Base-by-base conservation (phyloP, 2,329 filamentous ascomycete genomes). In the Fusarium longipes region DNA sequence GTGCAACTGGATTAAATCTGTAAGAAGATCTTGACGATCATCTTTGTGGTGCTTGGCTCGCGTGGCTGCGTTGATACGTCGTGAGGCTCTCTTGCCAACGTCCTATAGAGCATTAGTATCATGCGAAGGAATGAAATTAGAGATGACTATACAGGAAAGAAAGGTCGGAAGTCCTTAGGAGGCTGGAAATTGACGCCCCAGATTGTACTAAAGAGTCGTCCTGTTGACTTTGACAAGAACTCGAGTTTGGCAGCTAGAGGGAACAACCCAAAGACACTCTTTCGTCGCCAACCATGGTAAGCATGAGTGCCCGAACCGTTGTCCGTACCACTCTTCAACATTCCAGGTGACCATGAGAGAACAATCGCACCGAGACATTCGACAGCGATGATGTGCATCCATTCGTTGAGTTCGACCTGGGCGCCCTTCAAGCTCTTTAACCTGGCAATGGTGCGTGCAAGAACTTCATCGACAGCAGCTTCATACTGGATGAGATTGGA, bases 371-470 rank as follows among this genome's bases (percentile, higher is more conserved):
- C 80, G 4, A 86, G 79, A 22, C 81, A 84, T 63, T 86, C 84
- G 29, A 86, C 82, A 2, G 79, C 80, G 18, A 85, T 76, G 56
- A 86, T 85, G 72, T 86, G 84, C 83, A 86, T 86, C 84, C 84
- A 86, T 53, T 84, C 81, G 49, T 82, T 83, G 18, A 86, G 69
- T 56, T 86, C 82, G 6, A 86, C 69, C 27, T 80, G 76, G 2
- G 72, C 67, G 0, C 82, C 82, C 1, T 77, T 43, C 2, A 84
- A 69, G 0, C 59, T 56, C 6, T 70, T 73, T 0, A 86, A 65
- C 25, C 77, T 79, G 4, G 74, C 57, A 2, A 83, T 61, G 1
- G 74, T 77, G 0, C 70, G 69, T 5, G 72, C 57, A 8, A 85
- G 65, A 1, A 83, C 82, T 0, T 61, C 61, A 27, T 85, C 80